phyloP scores from a whole-genome alignment of 495 filamentous ascomycete genomes.

The Pseudomonodictys pantanalensis region DNA sequence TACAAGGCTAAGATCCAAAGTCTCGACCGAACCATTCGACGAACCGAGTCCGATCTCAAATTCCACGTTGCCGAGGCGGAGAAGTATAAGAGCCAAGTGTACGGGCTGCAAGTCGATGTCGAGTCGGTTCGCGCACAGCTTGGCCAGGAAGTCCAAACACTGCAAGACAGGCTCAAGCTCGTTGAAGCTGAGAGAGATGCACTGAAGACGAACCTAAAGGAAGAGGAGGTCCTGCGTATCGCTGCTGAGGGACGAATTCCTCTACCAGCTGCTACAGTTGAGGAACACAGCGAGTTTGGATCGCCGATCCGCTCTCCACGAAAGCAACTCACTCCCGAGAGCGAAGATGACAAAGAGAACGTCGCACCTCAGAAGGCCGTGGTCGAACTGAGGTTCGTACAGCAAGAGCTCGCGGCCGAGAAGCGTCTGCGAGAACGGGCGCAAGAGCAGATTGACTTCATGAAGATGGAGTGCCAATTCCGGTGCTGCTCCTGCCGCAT shows the following conservation, averaged over 20 bases:
- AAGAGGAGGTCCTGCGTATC: conserved; percentile 59
- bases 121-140: conserved; percentile 73
- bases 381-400: conserved; percentile 53
- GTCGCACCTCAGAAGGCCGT: conserved; percentile 31
- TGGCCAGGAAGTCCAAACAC: conserved; percentile 53
- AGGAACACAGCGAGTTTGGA: conserved; percentile 39
- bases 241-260: conserved; percentile 62
- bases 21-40: conserved; percentile 62
- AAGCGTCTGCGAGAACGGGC: conserved; percentile 62
- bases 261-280: conserved; percentile 46
- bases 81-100: conserved; percentile 69
- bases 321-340: conserved; percentile 24
- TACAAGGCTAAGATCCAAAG: conserved; percentile 73
- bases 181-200: conserved; percentile 68
- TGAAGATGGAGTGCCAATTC: conserved; percentile 78
- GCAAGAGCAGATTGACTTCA: conserved; percentile 72
- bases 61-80: conserved; percentile 47
- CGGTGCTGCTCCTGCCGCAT: conserved; percentile 65
- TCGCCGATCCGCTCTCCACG: conserved; percentile 41
- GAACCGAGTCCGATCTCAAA: conserved; percentile 53
- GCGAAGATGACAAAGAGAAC: conserved; percentile 45
- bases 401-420: conserved; percentile 63
- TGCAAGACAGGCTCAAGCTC: conserved; percentile 26
- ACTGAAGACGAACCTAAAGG: conserved; percentile 59
- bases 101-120: conserved; percentile 69